phyloP scores from a whole-genome alignment of 768 basidiomycete genomes.

The Dioszegia aurantiaca region DNA sequence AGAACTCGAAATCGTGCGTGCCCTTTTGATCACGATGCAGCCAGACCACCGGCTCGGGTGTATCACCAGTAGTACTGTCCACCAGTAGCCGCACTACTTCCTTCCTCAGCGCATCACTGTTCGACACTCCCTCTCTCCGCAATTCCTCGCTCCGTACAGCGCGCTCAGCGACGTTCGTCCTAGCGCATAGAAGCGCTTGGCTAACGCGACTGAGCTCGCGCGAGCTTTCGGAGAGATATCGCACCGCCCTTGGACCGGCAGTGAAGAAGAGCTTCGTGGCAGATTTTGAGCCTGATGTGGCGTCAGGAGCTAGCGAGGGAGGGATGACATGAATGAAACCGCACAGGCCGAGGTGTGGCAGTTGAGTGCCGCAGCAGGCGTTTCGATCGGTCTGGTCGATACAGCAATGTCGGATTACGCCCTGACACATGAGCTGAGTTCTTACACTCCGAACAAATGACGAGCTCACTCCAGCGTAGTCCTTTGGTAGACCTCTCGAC shows the following conservation, averaged over 20 bases:
- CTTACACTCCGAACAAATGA: background rate
- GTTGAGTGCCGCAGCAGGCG: conserved; percentile 46
- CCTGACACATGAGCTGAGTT: conserved; percentile 39
- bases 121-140: conserved; percentile 49
- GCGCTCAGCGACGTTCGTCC: conserved; percentile 66
- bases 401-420: conserved; percentile 68
- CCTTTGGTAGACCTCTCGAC: conserved; percentile 46
- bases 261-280: conserved; percentile 76
- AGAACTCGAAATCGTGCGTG: conserved; percentile 50
- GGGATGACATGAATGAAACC: conserved; percentile 81
- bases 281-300: conserved; percentile 68
- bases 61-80: conserved; percentile 8
- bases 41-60: conserved; percentile 8
- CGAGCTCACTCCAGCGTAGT: conserved; percentile 47
- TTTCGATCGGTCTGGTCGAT: conserved; percentile 75
- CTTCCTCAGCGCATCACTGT: conserved; percentile 19
- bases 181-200: conserved; percentile 65
- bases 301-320: conserved; percentile 58
- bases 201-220: conserved; percentile 60
- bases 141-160: conserved; percentile 56
- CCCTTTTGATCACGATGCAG: conserved; percentile 33
- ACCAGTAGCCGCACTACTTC: conserved; percentile 28
- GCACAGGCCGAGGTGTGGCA: conserved; percentile 58
- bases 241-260: conserved; percentile 71
- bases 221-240: conserved; percentile 63